These are phyloP conservation scores for Picochlorum sp. DNA, from an alignment of 139 green algal species.

Conservation along the genomic window DNA sequence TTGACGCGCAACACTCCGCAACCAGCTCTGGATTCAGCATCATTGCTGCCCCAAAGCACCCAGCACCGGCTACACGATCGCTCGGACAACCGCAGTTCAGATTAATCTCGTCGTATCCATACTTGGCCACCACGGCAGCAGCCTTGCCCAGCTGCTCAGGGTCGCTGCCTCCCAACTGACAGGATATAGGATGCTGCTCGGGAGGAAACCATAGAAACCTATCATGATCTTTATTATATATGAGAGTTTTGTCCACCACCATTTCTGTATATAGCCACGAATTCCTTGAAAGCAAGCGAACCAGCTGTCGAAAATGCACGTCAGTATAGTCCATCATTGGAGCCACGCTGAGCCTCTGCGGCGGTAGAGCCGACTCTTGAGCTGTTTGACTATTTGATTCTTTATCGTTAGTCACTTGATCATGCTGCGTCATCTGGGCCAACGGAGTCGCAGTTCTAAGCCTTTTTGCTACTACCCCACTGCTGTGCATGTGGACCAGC, in stretches of 20 bases:
- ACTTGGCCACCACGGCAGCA: conserved; percentile 36
- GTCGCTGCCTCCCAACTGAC: conserved; percentile 79
- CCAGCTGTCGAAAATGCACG: conserved; percentile 77
- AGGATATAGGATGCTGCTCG: conserved; percentile 81
- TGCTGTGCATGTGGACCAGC: too few relatives aligned
- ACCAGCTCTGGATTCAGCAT: conserved; percentile 76
- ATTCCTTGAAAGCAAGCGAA: conserved; percentile 55
- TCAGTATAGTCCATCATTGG: conserved; percentile 92
- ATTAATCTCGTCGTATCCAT: conserved; percentile 90
- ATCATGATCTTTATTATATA: conserved; percentile 49
- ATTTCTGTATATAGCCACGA: conserved; percentile 90
- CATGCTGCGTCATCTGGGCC: too few relatives aligned
- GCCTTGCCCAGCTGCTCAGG: conserved; percentile 54
- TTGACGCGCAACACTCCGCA: conserved; percentile 52
- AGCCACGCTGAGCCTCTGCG: conserved; percentile 59
- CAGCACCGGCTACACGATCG: conserved; percentile 74
- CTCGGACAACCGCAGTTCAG: conserved; percentile 90
- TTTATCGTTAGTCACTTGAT: too few relatives aligned
- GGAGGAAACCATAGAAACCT: conserved; percentile 72
- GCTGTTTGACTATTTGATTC: too few relatives aligned
- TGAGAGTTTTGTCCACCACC: conserved; percentile 83
- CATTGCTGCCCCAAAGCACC: conserved; percentile 82
- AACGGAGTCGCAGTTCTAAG: too few relatives aligned
- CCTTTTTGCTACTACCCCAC: too few relatives aligned
- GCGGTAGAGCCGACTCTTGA: neutral